Percentiles rank a stretch among this genome's conserved stretches.
Evolutionary conservation across 345 rosid genomes (phyloP).

Genomic region (Acer negundo): DNA sequence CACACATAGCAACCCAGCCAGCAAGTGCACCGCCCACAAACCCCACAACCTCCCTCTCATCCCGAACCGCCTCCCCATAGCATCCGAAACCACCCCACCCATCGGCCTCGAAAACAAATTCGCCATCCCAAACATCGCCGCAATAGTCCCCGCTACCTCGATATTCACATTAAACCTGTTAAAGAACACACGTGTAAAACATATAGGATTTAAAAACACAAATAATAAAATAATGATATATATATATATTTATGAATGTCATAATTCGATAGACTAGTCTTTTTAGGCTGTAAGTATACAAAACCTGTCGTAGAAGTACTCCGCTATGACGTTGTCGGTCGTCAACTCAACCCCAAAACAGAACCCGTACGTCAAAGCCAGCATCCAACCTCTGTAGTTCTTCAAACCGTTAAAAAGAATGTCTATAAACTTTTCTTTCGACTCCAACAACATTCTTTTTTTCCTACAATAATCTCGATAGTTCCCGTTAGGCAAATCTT

Average conservation of each 20-base stretch:
- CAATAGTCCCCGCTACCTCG: constrained; percentile 70
- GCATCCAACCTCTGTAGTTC: constrained; percentile 82
- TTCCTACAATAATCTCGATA: constrained; percentile 14
- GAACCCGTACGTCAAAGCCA: constrained; percentile 59
- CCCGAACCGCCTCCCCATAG: constrained; percentile 57
- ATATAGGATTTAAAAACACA: no score
- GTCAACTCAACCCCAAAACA: constrained; percentile 80
- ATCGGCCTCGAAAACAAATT: constrained; percentile 67
- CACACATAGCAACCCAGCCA: constrained; percentile 64
- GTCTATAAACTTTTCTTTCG: constrained; percentile 30
- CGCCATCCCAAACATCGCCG: constrained; percentile 62
- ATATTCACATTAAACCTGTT: constrained; percentile 57
- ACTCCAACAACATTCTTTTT: neutral
- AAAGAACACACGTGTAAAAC: no score
- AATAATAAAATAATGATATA: no score
- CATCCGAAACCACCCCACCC: constrained; percentile 73
- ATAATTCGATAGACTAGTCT: no score
- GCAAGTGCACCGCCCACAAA: constrained; percentile 68
- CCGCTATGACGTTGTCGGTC: constrained; percentile 67
- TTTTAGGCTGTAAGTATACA: no score
- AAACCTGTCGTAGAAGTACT: constrained; percentile 73
- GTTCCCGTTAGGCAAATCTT: constrained; percentile 58
- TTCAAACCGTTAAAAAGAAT: constrained; percentile 52
- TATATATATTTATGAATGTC: no score
- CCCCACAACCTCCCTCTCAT: constrained; percentile 87